Evolutionary conservation across 2,329 filamentous ascomycete species (phyloP).

Genomic region (Dothistroma pini): DNA sequence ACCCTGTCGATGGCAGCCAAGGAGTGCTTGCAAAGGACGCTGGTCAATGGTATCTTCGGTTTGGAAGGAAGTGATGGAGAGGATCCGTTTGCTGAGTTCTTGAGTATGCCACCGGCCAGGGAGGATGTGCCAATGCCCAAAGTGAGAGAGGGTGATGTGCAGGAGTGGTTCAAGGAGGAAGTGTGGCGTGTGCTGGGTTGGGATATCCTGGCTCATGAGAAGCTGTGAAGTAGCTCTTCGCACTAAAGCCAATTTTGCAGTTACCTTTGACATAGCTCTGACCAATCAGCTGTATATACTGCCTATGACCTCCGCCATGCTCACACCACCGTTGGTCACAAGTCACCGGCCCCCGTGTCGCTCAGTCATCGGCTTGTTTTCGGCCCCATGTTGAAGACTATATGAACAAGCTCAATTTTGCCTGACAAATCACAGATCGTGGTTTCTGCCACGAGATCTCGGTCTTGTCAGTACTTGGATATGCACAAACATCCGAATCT

Average conservation of each 20-base stretch:
- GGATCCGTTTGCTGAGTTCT: constrained; percentile 41
- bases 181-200: constrained; percentile 58
- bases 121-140: constrained; percentile 32
- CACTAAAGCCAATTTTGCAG: not conserved
- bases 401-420: too few relatives aligned
- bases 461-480: not conserved
- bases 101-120: constrained; percentile 39
- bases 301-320: too few relatives aligned
- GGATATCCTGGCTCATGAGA: constrained; percentile 44
- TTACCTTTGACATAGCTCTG: not conserved
- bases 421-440: too few relatives aligned
- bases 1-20: constrained; percentile 38
- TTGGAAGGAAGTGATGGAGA: constrained; percentile 28
- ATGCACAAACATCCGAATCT: too few relatives aligned
- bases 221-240: not conserved
- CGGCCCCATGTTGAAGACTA: too few relatives aligned
- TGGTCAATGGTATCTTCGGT: constrained; percentile 45
- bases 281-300: not conserved
- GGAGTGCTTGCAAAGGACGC: constrained; percentile 44
- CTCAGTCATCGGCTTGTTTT: too few relatives aligned
- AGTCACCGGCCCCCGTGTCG: too few relatives aligned
- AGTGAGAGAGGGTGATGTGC: constrained; percentile 39
- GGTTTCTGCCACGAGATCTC: not conserved
- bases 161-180: constrained; percentile 55
- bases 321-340: too few relatives aligned